Percentiles rank a stretch among this genome's conserved stretches.
Evolutionary conservation across 192 early-diverging fungal species (phyloP).

Genomic region (Rhizoclosmatium sp.): DNA sequence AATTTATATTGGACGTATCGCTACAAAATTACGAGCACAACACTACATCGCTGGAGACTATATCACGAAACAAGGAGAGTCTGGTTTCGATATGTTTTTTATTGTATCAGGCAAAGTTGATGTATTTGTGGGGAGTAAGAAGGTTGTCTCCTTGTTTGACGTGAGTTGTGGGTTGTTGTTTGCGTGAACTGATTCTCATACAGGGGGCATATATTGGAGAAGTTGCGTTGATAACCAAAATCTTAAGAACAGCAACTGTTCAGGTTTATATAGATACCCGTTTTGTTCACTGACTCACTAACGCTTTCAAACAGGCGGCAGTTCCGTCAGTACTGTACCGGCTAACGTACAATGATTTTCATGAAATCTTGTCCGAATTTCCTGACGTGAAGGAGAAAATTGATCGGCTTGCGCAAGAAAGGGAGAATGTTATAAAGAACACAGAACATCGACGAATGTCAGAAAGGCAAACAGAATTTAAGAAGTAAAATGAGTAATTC

Average conservation of each 20-base stretch:
- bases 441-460: too few species aligned
- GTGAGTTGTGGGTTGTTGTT: neutral
- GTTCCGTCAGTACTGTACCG: neutral
- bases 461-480: too few species aligned
- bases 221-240: slow-evolving; percentile 31
- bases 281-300: too few species aligned
- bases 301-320: neutral
- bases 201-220: slow-evolving; percentile 25
- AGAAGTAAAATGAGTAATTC: too few species aligned
- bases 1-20: slow-evolving; percentile 35
- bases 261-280: neutral
- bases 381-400: neutral
- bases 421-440: neutral
- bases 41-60: slow-evolving; percentile 39
- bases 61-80: slow-evolving; percentile 40
- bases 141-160: slow-evolving; percentile 32
- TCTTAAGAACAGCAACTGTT: slow-evolving; percentile 24
- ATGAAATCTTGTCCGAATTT: neutral
- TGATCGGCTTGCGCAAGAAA: neutral
- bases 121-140: slow-evolving; percentile 28
- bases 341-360: neutral
- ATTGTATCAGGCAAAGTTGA: slow-evolving; percentile 36
- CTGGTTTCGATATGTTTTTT: slow-evolving; percentile 44
- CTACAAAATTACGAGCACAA: slow-evolving; percentile 4
- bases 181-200: too few species aligned